phyloP scores from a whole-genome alignment of 2,329 filamentous ascomycete genomes.

The Hypoxylon sp. region DNA sequence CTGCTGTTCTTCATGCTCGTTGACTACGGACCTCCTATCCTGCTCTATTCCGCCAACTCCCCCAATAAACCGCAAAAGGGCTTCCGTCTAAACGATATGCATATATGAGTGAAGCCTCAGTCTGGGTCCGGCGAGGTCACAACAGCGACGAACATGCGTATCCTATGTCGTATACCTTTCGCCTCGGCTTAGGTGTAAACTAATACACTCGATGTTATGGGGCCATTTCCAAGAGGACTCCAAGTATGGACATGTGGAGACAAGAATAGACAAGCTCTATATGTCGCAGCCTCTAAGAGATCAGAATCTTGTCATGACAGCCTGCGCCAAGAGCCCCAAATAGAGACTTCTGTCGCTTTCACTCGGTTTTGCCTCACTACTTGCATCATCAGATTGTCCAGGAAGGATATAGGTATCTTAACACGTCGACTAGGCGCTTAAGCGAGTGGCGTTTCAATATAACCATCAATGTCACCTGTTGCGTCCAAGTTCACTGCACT shows the following conservation, averaged over 20 bases:
- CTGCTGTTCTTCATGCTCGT: slow-evolving; percentile 15
- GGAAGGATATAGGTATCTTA: slow-evolving; percentile 31
- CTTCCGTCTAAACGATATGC: slow-evolving; percentile 23
- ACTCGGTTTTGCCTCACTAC: slow-evolving; percentile 49
- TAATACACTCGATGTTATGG: slow-evolving; percentile 19
- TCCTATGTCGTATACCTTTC: background rate
- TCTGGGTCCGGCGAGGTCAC: slow-evolving; percentile 13
- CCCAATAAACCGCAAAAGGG: slow-evolving; percentile 1
- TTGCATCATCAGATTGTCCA: slow-evolving; percentile 46
- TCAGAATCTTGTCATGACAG: slow-evolving; percentile 39
- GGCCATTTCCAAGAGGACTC: slow-evolving; percentile 36
- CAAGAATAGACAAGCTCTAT: slow-evolving; percentile 49
- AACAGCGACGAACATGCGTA: slow-evolving; percentile 7
- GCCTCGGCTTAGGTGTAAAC: slow-evolving; percentile 23
- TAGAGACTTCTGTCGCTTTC: slow-evolving; percentile 46
- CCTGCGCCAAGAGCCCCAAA: slow-evolving; percentile 41
- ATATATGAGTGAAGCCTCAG: slow-evolving; percentile 13
- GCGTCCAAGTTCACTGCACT: slow-evolving; percentile 50
- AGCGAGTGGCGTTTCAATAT: slow-evolving; percentile 52
- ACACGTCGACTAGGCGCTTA: slow-evolving; percentile 48
- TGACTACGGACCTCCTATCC: slow-evolving; percentile 15
- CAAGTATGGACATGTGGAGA: slow-evolving; percentile 42
- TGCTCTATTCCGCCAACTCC: slow-evolving; percentile 1
- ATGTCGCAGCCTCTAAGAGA: slow-evolving; percentile 44
- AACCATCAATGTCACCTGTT: slow-evolving; percentile 49